Evolutionary conservation across 108 stramenopile genomes (phyloP), one percentile per base, ranked within the genome.

Genomic region (Fragilariopsis cylindrus): DNA sequence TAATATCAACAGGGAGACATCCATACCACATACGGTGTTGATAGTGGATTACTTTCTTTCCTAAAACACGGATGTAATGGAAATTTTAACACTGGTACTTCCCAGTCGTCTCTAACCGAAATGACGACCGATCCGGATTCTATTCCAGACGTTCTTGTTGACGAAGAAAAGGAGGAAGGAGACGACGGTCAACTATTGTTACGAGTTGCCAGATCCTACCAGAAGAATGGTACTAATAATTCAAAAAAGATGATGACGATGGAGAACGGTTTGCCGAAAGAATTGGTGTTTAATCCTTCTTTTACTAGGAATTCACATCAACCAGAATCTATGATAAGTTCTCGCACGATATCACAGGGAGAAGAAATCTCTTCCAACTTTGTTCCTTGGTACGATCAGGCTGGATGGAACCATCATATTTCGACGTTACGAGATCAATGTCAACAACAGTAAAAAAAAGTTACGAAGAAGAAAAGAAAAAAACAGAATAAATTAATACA

Each of bases 351-450:
- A 41, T n/a, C 5, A 42, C 43, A 63, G 62, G 62, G 62, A 63
- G 62, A 63, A 4, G 62, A 43, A 45, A 63, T 63, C 43, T 43
- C 0, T 44, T 63, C 62, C 7, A 63, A 63, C 43, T 63, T 43
- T 43, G 62, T 63, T 63, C 62, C 62, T 43, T 63, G 62, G 62
- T 63, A 63, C 62, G 46, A 63, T 44, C 15, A 41, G 8, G 62
- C 62, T 6, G 62, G 62, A 8, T 63, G 62, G 62, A 63, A 63
- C 43, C 3, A 41, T 9, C 62, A 63, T 41, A 63, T 63, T 41
- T 3, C 40, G 11, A 45, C 62, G 4, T 44, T 63, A n/a, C 42
- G 39, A 41, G 43, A 42, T 41, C 40, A 63, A 43, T 63, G 62
- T 40, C 6, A 62, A 7, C 13, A 63, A 4, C 62, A 60, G 16